Base-by-base conservation (phyloP, 306 rosid genomes). In the Dryas octopetala region DNA sequence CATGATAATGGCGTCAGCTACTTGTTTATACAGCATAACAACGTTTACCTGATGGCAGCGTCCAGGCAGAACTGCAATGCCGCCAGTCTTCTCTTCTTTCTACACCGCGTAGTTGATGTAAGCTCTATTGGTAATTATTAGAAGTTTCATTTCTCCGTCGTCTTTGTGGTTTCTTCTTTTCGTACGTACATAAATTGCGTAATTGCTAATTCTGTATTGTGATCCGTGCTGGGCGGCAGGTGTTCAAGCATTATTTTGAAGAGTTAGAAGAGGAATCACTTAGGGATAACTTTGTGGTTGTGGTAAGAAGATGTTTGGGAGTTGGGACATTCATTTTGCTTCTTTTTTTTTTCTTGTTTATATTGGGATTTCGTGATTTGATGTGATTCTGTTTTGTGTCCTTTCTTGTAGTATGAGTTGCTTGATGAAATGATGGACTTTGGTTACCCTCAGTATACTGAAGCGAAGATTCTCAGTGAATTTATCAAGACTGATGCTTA, bases 361-460 rank as follows among this genome's bases (percentile, higher is more conserved):
- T 50, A 4, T 6, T 26, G 70, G 50, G 14, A 38, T 62, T 62
- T 62, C 58, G 51, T 38, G 63, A 57, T 58, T 61, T 55, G 48
- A 76, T 80, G 76, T 62, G 47, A 26, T 15, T 70, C 17, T 32
- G 38, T 32, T 61, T 15, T 54, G 40, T 46, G 79, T 65, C 60
- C 44, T 28, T 66, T 85, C 50, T 66, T 81, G 76, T 83, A 94
- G 98, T 94, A 94, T 13, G 98, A 94, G 84, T 81, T 94, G 76
- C 98, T 94, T 47, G 97, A 95, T 80, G 99, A 95, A 70, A 88
- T 96, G 75, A 96, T 96, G 99, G 99, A 96, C 87, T 96, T 96
- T 68, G 99, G 99, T 32, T 96, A 92, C 79, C 99, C 99, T 52
- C 99, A 96, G 82, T 96, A 80, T 76, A 96, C 99, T 0, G 99